Evolutionary conservation across 2,329 filamentous ascomycete genomes (phyloP).

Genomic region (Pseudogymnoascus sp.): DNA sequence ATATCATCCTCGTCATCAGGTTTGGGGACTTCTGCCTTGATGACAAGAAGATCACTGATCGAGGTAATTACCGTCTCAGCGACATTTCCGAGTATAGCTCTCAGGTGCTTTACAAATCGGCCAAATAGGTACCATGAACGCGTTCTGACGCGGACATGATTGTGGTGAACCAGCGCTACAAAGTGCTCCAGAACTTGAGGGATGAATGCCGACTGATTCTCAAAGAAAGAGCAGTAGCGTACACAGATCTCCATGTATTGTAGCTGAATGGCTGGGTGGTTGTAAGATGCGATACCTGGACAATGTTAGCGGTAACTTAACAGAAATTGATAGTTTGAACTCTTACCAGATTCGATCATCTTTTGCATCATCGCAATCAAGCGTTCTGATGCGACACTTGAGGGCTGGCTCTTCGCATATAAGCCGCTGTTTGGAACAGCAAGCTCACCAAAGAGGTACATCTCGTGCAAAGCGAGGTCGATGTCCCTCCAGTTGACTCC

Average conservation of each 20-base stretch:
- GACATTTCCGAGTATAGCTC: constrained; percentile 77
- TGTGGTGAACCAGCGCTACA: constrained; percentile 81
- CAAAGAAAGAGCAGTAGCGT: constrained; percentile 88
- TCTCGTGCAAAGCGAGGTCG: constrained; percentile 88
- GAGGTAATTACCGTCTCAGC: constrained; percentile 89
- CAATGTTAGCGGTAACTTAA: constrained; percentile 24
- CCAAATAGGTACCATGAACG: constrained; percentile 97
- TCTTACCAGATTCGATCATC: constrained; percentile 84
- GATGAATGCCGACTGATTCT: constrained; percentile 73
- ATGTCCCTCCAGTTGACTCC: constrained; percentile 91
- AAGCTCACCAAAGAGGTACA: constrained; percentile 92
- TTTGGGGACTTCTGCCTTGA: constrained; percentile 80
- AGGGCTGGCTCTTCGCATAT: constrained; percentile 79
- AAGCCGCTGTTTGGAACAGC: constrained; percentile 82
- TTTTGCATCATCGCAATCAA: constrained; percentile 89
- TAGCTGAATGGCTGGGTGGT: constrained; percentile 84
- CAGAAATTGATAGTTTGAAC: constrained; percentile 9
- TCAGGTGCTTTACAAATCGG: constrained; percentile 81
- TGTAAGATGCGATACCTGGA: constrained; percentile 75
- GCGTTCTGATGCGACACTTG: constrained; percentile 70
- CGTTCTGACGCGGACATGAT: constrained; percentile 77
- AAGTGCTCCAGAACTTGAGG: constrained; percentile 86
- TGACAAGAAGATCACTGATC: constrained; percentile 78
- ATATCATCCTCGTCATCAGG: constrained; percentile 77
- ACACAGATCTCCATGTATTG: constrained; percentile 99